Base-by-base conservation (phyloP, 1,139 yeast species). In the Pichia cactophila region DNA sequence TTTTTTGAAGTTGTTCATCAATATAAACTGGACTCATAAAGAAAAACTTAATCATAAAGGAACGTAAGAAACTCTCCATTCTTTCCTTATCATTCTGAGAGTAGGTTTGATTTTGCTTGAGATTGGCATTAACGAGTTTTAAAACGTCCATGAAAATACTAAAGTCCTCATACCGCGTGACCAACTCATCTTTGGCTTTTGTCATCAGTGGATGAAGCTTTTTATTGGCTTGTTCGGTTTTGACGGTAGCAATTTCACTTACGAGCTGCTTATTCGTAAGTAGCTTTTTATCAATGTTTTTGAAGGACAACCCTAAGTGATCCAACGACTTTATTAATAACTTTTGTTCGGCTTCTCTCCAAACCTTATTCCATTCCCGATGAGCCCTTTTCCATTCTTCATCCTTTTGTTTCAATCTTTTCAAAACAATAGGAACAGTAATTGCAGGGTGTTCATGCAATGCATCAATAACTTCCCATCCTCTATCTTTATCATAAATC, bases 321-420 rank as follows among this genome's bases (percentile, higher is more conserved):
- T 92, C 99, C 59, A 92, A 74, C 4, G 96, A 86, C 68, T 92
- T 94, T 72, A 81, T 87, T 66, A 86, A 90, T 0, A 89, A 96
- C 62, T 89, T 90, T 63, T 89, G 96, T 65, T 94, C 98, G 71
- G 95, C 82, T 68, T 92, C 98, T 62, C 98, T 81, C 99, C 99
- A 92, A 29, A 90, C 96, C 65, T 92, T 92, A 68, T 92, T 92
- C 98, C 99, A 92, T 67, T 94, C 98, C 59, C 98, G 80, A 62
- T 92, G 98, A 1, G 97, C 92, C 56, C 97, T 81, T 67, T 90
- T 87, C 99, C 99, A 92, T 68, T 92, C 98, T 69, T 92, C 97
- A 65, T 94, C 98, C 69, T 92, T 92, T 69, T 92, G 97, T 68
- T 92, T 92, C 66, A 92, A 78, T 63, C 98, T 79, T 61, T 85